phyloP scores from a whole-genome alignment of 2,329 filamentous ascomycete genomes.

The Lachnellula cervina region DNA sequence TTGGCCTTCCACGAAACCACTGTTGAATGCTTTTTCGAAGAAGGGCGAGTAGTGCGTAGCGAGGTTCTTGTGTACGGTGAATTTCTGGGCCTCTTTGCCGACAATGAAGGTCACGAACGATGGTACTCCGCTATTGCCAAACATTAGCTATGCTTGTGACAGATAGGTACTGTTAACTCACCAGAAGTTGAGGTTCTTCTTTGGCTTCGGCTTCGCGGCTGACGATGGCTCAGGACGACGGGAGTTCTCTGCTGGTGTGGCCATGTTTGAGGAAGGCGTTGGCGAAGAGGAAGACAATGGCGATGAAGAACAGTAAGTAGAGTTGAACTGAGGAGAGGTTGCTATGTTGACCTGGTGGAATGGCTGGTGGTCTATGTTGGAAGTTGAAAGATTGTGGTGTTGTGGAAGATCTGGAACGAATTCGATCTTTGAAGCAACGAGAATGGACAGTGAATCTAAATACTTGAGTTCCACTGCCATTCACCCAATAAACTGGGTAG shows the following conservation, averaged over 20 bases:
- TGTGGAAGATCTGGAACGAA: no score
- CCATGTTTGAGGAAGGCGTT: not conserved
- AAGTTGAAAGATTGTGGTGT: no score
- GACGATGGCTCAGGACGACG: not conserved
- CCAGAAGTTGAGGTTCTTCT: not conserved
- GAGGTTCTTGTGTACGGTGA: not conserved
- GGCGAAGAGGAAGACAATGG: not conserved
- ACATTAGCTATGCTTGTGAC: not conserved
- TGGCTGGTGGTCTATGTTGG: no score
- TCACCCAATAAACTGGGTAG: no score
- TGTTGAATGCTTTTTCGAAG: conserved; percentile 4
- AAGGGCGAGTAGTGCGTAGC: conserved; percentile 1
- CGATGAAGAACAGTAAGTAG: no score
- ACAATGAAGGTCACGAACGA: not conserved
- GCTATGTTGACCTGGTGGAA: not conserved
- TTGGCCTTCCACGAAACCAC: not conserved
- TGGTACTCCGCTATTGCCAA: not conserved
- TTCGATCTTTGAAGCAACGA: no score
- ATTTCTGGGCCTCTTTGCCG: not conserved
- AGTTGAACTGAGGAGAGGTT: not conserved
- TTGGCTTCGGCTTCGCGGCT: not conserved
- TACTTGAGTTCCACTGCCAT: no score
- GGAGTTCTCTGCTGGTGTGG: not conserved
- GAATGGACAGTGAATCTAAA: no score
- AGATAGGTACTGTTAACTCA: not conserved